Evolutionary conservation across 2,329 filamentous ascomycete species (phyloP), one percentile per base, ranked within the genome.

Genomic region (Xylaria sp.): DNA sequence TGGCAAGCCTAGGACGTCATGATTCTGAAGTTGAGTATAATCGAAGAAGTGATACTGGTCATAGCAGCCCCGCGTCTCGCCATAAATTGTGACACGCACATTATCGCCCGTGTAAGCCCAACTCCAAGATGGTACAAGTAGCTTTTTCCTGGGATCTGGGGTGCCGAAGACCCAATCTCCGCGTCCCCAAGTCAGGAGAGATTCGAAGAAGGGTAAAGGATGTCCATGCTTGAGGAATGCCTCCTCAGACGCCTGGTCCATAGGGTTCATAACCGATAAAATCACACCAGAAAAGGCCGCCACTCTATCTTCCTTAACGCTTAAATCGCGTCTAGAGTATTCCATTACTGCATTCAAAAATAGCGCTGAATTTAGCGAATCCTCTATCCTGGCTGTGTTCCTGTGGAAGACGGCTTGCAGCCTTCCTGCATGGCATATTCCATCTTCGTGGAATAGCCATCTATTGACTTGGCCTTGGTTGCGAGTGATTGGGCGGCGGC

Each of bases 1-100:
- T 10, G 66, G 66, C 23, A 65, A 54, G 3, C 51, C 66, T 0
- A 69, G 32, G 29, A 69, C 44, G 32, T 69, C 66, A 2, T 69
- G 23, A 27, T 69, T 65, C 0, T 6, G 44, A 48, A 69, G 53
- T 6, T 23, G 27, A 0, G 21, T 59, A 21, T 48, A 69, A 16
- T 40, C 16, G 21, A 62, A 62, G 53, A 44, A 62, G 10, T 16
- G 12, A 10, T 27, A 42, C 12, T 27, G 29, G 32, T 55, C 32
- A 40, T 32, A 37, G 29, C 18, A 55, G 23, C 23, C 29, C 2
- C 29, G 3, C n/a, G 51, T 16, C 2, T 18, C 12, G 5, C n/a
- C 32, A 6, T 9, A 6, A n/a, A 57, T 25, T 9, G 1, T 0
- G 18, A 57, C 8, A 27, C 25, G 1, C 21, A 57, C 54, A 1